Evolutionary conservation across 148 eudicot species (phyloP).

Genomic region (Rhododendron vialii): DNA sequence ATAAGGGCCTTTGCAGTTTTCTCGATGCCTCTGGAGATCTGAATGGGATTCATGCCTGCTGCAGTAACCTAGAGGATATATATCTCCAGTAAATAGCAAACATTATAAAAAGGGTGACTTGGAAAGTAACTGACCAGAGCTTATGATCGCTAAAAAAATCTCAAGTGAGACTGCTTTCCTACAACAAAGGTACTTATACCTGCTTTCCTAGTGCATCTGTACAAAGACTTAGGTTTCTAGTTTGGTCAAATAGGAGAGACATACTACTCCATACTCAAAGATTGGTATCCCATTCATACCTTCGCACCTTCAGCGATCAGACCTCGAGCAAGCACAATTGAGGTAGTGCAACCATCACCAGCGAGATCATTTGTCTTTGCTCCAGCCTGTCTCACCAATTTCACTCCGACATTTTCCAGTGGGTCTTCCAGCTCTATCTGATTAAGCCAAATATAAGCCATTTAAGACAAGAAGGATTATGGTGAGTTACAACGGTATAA

Average conservation of each 20-base stretch:
- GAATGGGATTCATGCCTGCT: slow-evolving; percentile 82
- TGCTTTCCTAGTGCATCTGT: not conserved
- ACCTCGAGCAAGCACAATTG: slow-evolving; percentile 83
- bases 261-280: not conserved
- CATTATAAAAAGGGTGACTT: not conserved
- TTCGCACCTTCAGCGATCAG: slow-evolving; percentile 81
- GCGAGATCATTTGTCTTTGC: slow-evolving; percentile 93
- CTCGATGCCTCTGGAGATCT: slow-evolving; percentile 78
- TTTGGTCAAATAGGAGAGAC: not conserved
- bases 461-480: not conserved
- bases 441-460: not conserved
- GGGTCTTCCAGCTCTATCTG: slow-evolving; percentile 93
- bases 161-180: not conserved
- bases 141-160: not conserved
- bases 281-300: slow-evolving; percentile 31
- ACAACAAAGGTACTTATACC: not conserved
- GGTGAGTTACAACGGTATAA: no score
- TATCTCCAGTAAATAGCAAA: slow-evolving; percentile 23
- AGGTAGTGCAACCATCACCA: slow-evolving; percentile 94
- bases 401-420: slow-evolving; percentile 80
- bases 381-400: slow-evolving; percentile 90
- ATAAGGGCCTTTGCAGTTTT: slow-evolving; percentile 78
- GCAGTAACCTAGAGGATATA: slow-evolving; percentile 65
- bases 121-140: not conserved
- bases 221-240: not conserved